Evolutionary conservation across 257 asterid species (phyloP), one percentile per base, ranked within the genome.

Genomic region (Paulownia fortunei): DNA sequence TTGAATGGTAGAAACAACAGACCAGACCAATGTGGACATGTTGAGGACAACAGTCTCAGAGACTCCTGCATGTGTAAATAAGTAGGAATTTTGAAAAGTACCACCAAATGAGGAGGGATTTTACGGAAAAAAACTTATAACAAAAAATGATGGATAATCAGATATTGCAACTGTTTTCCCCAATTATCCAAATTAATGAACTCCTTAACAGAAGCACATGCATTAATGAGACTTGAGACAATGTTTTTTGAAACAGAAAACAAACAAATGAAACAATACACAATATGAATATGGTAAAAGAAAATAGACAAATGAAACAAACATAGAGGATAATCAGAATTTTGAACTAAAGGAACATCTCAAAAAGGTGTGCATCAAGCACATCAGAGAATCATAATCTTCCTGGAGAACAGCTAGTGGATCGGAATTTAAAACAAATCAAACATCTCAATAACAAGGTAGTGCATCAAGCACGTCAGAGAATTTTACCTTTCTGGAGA

Each of bases 1-100:
- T 86, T 93, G 91, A 79, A 92, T 96, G 63, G 89, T 84, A 64
- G 98, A 90, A 58, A 96, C 97, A 73, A 86, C 88, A 18, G 98
- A 92, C 99, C 99, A 96, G 61, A 70, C 87, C 80, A 91, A 82
- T 64, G 99, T 88, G 52, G 99, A 92, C 99, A 96, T 96, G 89
- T 93, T 96, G 80, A 96, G 97, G 70, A 88, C 94, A 76, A 92
- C 91, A 70, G 98, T 93, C 82, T 90, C 98, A 30, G 96, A 90
- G 80, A 84, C 97, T 80, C 99, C 99, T 96, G 94, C 82, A 89
- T 41, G 67, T 75, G n/a, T n/a, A n/a, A n/a, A 59, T 70, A 65
- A 71, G 69, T 59, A 76, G 62, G 72, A 71, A 51, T 64, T 42
- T 72, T 46, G 80, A 63, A 24, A 69, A 37, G 27, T 32, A 41